phyloP scores from a whole-genome alignment of 768 basidiomycete species.

The Serendipita sp. region DNA sequence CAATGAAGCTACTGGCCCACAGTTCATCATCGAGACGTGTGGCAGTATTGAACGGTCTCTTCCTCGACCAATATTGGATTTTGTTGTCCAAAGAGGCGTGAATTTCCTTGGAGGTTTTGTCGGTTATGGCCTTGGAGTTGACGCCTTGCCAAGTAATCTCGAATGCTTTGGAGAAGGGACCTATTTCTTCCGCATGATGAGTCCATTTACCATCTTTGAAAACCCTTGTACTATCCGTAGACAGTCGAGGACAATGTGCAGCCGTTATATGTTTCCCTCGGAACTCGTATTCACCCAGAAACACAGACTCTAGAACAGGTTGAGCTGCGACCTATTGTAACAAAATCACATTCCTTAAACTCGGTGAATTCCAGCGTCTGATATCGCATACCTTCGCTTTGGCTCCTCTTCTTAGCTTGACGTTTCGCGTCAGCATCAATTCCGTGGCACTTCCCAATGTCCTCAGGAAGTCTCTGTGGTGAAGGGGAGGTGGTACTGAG shows the following conservation, averaged over 20 bases:
- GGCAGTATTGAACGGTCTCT: too few species aligned
- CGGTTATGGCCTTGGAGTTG: neutral
- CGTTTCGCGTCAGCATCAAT: neutral
- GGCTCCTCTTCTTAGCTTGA: neutral
- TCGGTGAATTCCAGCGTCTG: too few species aligned
- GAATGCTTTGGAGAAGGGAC: neutral
- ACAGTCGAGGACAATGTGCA: neutral
- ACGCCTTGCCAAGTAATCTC: neutral
- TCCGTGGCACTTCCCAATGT: neutral
- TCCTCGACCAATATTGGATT: neutral
- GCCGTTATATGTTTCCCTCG: neutral
- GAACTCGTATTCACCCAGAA: neutral
- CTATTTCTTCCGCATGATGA: neutral
- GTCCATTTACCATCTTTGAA: neutral
- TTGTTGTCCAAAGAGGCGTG: neutral
- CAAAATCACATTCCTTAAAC: too few species aligned
- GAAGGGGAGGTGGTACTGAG: neutral
- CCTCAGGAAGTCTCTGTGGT: neutral
- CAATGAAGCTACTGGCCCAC: neutral
- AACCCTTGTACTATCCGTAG: neutral
- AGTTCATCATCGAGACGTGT: neutral
- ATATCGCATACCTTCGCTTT: neutral
- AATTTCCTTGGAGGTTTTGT: neutral
- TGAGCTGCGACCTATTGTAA: neutral
- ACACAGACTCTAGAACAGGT: neutral